Conservation (phyloP, 2,329 filamentous ascomycete genomes). For the Hymenoscyphus fraxineus region DNA sequence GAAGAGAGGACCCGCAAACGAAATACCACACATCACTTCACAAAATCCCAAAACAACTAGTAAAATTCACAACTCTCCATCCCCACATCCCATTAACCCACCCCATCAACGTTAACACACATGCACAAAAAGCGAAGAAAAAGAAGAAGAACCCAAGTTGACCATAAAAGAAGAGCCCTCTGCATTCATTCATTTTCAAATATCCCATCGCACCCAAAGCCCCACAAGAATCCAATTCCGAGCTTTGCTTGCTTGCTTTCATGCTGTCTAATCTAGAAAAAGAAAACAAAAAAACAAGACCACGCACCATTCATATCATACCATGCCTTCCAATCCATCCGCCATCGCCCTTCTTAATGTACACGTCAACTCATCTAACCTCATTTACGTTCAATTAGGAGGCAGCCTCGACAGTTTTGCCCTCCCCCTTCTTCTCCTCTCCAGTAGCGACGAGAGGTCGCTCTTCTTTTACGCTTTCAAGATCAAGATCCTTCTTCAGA, state of each 20-base stretch:
- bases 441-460: background rate
- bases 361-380: background rate
- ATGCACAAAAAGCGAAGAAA: no score
- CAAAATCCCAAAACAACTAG: no score
- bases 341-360: background rate
- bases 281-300: no score
- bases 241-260: background rate
- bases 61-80: no score
- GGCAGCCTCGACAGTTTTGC: background rate
- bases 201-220: background rate
- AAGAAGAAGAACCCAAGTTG: no score
- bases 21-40: no score
- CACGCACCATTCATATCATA: background rate
- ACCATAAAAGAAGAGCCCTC: no score
- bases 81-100: no score
- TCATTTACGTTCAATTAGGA: background rate
- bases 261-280: background rate
- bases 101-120: no score
- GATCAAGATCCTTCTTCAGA: slow-evolving; percentile 51
- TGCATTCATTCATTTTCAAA: background rate
- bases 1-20: no score
- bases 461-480: slow-evolving; percentile 39
- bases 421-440: background rate
- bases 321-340: background rate
- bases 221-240: background rate